Conservation (phyloP, 2,329 filamentous ascomycete genomes). For the Talaromyces verruculosus region DNA sequence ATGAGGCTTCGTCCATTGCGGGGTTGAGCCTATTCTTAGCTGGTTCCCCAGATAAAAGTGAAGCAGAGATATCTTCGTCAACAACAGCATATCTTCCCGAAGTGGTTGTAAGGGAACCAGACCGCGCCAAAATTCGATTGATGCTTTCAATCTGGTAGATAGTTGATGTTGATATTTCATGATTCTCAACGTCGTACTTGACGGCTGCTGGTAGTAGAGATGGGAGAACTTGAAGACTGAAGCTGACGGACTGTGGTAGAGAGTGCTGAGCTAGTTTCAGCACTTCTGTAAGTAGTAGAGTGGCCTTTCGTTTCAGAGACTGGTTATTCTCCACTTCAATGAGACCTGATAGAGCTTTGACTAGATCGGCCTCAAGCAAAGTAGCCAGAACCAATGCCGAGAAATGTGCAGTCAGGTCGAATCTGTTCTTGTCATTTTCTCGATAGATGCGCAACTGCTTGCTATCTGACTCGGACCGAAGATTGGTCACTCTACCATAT, state of each 20-base stretch:
- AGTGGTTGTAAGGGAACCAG: conserved; percentile 52
- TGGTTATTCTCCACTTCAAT: conserved; percentile 52
- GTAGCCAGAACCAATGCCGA: conserved; percentile 83
- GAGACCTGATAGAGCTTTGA: conserved; percentile 53
- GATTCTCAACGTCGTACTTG: conserved; percentile 67
- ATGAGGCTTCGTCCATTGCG: conserved; percentile 63
- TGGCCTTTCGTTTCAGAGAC: conserved; percentile 78
- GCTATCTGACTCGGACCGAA: conserved; percentile 63
- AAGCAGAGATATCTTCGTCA: conserved; percentile 48
- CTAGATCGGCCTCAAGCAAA: conserved; percentile 76
- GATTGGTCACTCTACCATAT: conserved; percentile 87
- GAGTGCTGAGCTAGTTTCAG: conserved; percentile 85
- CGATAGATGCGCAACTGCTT: conserved; percentile 56
- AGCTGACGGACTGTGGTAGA: conserved; percentile 77
- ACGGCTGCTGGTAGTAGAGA: conserved; percentile 77
- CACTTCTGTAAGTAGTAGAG: conserved; percentile 84
- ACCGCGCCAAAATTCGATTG: conserved; percentile 85
- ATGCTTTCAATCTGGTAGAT: conserved; percentile 99
- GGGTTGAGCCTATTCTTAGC: conserved; percentile 58
- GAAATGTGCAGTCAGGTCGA: conserved; percentile 88
- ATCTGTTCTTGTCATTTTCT: conserved; percentile 64
- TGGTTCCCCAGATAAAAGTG: conserved; percentile 42
- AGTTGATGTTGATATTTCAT: conserved; percentile 80
- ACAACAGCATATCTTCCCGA: conserved; percentile 44
- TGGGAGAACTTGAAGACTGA: conserved; percentile 81